phyloP scores from a whole-genome alignment of 352 stramenopile species.

The Globisporangium cylindrosporum region DNA sequence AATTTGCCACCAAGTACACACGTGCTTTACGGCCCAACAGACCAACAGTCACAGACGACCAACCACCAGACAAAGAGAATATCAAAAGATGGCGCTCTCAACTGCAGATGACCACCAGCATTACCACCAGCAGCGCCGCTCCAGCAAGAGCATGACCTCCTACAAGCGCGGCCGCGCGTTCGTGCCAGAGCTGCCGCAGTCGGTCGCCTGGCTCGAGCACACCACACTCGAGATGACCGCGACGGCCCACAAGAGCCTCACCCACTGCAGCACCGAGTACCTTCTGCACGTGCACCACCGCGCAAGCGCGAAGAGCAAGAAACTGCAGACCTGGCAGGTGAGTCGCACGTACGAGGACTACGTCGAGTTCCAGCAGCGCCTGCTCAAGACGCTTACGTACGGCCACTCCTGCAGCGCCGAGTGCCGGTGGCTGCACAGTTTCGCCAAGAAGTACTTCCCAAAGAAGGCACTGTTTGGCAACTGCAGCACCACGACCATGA shows the following conservation, averaged over 20 bases:
- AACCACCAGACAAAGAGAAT: neutral
- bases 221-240: constrained; percentile 6
- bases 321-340: neutral
- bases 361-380: constrained; percentile 38
- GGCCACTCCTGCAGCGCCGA: constrained; percentile 60
- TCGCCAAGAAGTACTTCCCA: constrained; percentile 63
- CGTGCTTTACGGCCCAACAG: neutral
- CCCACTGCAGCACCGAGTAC: constrained; percentile 8
- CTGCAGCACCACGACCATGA: constrained; percentile 1
- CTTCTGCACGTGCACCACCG: constrained; percentile 1
- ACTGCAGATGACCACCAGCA: neutral
- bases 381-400: constrained; percentile 42
- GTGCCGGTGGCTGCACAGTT: constrained; percentile 65
- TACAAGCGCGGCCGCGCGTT: neutral
- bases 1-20: neutral
- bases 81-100: neutral
- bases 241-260: constrained; percentile 3
- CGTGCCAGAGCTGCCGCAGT: neutral
- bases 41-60: neutral
- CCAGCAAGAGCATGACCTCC: neutral
- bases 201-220: constrained; percentile 14
- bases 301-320: neutral
- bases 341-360: constrained; percentile 39
- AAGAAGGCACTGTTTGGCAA: constrained; percentile 32
- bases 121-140: neutral